These are phyloP conservation scores for Gloeophyllum trabeum DNA, from an alignment of 768 basidiomycete species.

Conservation along the genomic window DNA sequence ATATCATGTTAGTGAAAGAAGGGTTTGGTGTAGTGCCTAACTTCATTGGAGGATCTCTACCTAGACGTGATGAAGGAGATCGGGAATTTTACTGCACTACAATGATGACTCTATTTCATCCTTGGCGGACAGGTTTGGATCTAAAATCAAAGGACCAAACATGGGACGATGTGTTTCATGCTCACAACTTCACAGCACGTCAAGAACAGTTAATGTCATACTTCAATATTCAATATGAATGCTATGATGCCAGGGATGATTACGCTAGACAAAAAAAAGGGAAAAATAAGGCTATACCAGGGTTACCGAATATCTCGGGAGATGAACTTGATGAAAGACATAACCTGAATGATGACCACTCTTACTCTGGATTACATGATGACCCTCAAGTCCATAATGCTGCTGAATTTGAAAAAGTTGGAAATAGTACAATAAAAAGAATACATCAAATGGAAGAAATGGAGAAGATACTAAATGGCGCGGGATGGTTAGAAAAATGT, in stretches of 20 bases:
- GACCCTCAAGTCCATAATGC: neutral
- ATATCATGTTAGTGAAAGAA: neutral
- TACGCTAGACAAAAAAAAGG: slow-evolving; percentile 11
- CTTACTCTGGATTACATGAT: neutral
- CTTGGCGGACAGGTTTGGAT: slow-evolving; percentile 4
- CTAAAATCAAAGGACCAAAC: slow-evolving; percentile 4
- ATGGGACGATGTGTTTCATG: slow-evolving; percentile 15
- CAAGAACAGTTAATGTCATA: slow-evolving; percentile 15
- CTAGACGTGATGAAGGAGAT: slow-evolving; percentile 15
- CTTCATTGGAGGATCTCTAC: slow-evolving; percentile 12
- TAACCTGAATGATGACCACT: neutral
- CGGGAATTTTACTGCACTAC: slow-evolving; percentile 8
- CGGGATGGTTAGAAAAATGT: neutral
- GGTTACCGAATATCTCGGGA: neutral
- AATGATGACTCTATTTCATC: slow-evolving; percentile 8
- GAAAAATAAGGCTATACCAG: neutral
- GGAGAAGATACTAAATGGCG: neutral
- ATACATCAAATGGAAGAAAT: neutral
- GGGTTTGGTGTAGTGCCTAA: neutral
- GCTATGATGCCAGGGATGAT: slow-evolving; percentile 23
- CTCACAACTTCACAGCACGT: slow-evolving; percentile 9
- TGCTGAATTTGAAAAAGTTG: neutral
- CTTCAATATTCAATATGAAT: slow-evolving; percentile 23
- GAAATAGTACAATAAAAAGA: neutral
- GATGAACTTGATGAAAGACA: neutral